Conservation (phyloP, 495 filamentous ascomycete species). For the Tuber umbilicatum region DNA sequence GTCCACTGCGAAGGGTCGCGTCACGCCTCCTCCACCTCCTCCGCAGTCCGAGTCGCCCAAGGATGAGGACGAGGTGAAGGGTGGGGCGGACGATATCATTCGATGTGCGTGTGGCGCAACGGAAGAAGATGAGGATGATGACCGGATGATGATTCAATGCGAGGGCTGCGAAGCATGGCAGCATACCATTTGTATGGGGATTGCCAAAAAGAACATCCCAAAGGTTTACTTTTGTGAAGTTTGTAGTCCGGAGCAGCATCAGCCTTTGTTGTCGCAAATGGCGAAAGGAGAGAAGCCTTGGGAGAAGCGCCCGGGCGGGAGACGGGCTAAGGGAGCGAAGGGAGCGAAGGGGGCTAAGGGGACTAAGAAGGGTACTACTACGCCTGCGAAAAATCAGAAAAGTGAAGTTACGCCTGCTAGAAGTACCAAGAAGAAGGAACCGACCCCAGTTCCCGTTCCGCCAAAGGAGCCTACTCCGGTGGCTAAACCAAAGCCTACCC, state of each 20-base stretch:
- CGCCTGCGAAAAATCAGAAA: constrained; percentile 27
- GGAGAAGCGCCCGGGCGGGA: constrained; percentile 53
- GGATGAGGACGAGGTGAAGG: constrained; percentile 59
- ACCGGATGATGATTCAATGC: constrained; percentile 83
- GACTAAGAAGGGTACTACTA: constrained; percentile 28
- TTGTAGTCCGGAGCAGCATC: constrained; percentile 77
- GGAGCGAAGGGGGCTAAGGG: constrained; percentile 9
- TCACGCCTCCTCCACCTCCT: constrained; percentile 44
- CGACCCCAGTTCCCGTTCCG: constrained; percentile 15
- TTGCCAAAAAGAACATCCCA: constrained; percentile 66
- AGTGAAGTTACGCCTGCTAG: constrained; percentile 25
- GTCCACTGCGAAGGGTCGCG: constrained; percentile 39
- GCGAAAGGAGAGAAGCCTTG: constrained; percentile 74
- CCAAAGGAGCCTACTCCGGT: constrained; percentile 8
- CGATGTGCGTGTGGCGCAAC: constrained; percentile 88
- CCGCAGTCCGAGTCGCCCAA: constrained; percentile 43
- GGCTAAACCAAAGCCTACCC: constrained; percentile 11
- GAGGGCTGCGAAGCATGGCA: constrained; percentile 90
- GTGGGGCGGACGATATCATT: constrained; percentile 62
- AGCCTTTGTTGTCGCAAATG: constrained; percentile 64
- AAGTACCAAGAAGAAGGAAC: constrained; percentile 26
- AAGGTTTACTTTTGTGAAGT: constrained; percentile 82
- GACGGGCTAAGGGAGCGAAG: constrained; percentile 5
- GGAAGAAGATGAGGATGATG: constrained; percentile 71
- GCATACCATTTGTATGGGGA: constrained; percentile 90